A percentile compares a stretch with the other conserved stretches of the same genome.
Evolutionary conservation across 2,329 filamentous ascomycete species (phyloP).

Genomic region (Samsoniella hepiali): DNA sequence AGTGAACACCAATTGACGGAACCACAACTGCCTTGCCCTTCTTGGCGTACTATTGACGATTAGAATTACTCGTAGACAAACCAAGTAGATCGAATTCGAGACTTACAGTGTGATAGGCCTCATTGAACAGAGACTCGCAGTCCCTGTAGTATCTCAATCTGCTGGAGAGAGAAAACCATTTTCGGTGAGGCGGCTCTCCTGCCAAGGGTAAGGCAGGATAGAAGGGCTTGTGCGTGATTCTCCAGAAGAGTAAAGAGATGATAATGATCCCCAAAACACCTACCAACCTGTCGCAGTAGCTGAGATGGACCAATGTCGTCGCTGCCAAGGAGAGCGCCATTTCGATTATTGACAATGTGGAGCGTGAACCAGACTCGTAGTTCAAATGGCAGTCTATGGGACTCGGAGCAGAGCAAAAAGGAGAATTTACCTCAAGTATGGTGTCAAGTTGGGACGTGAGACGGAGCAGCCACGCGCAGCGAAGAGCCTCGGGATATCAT

Average conservation of each 20-base stretch:
- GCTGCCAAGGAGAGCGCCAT: background rate
- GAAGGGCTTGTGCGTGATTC: background rate
- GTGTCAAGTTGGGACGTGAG: background rate
- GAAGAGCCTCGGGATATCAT: too few species aligned
- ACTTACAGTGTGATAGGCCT: constrained; percentile 32
- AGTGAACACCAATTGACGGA: constrained; percentile 36
- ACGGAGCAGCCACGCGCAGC: background rate
- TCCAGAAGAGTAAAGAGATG: background rate
- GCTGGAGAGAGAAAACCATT: background rate
- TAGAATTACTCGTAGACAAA: too few species aligned
- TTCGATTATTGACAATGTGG: background rate
- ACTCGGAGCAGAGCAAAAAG: background rate
- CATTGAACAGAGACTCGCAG: constrained; percentile 29
- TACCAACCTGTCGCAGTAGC: background rate
- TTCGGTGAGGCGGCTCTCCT: background rate
- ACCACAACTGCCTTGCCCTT: constrained; percentile 40
- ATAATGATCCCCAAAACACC: background rate
- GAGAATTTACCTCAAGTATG: background rate
- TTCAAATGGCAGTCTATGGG: background rate
- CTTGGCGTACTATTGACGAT: constrained; percentile 37
- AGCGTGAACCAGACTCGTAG: background rate
- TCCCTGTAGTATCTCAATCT: constrained; percentile 28
- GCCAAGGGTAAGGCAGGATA: background rate
- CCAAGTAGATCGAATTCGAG: background rate
- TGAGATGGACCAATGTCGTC: background rate